These are phyloP conservation scores for Exobasidium cylindrosporum DNA, from an alignment of 1,284 basidiomycete species.

Conservation along the genomic window DNA sequence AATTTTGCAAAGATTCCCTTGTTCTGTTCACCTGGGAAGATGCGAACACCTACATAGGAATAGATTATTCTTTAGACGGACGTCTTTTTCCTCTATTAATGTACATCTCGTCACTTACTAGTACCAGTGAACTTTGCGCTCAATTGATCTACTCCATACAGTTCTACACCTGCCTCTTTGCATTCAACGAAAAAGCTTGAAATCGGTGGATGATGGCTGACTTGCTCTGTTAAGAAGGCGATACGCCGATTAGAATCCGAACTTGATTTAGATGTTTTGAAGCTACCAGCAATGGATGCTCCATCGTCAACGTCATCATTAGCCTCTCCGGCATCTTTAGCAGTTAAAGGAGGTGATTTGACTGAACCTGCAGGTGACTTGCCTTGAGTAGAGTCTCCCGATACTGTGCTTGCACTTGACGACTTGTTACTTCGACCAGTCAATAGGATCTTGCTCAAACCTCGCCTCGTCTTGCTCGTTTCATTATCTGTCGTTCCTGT, in stretches of 20 bases:
- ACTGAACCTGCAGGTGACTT: slow-evolving; percentile 1
- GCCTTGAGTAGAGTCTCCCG: not conserved
- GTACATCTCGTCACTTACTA: slow-evolving; percentile 11
- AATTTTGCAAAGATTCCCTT: slow-evolving; percentile 71
- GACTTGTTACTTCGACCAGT: not conserved
- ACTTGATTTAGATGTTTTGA: slow-evolving; percentile 19
- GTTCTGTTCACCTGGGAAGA: slow-evolving; percentile 63
- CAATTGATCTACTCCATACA: slow-evolving; percentile 76
- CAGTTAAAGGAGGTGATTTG: slow-evolving; percentile 9
- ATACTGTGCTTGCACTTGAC: not conserved
- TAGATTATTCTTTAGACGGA: too few species aligned
- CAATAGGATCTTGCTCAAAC: not conserved
- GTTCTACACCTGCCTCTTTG: slow-evolving; percentile 41
- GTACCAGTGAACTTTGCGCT: slow-evolving; percentile 62
- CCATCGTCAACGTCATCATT: slow-evolving; percentile 21
- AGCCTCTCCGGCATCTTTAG: not conserved
- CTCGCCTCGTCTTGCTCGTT: not conserved
- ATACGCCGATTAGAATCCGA: slow-evolving; percentile 25
- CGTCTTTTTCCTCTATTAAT: too few species aligned
- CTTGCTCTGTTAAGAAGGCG: slow-evolving; percentile 56
- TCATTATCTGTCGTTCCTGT: not conserved
- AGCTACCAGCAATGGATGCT: slow-evolving; percentile 23
- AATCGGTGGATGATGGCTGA: slow-evolving; percentile 94
- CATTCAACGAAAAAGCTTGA: slow-evolving; percentile 66
- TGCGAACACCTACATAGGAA: slow-evolving; percentile 52